Base-by-base conservation (phyloP, 768 basidiomycete species). In the Paxillus involutus region DNA sequence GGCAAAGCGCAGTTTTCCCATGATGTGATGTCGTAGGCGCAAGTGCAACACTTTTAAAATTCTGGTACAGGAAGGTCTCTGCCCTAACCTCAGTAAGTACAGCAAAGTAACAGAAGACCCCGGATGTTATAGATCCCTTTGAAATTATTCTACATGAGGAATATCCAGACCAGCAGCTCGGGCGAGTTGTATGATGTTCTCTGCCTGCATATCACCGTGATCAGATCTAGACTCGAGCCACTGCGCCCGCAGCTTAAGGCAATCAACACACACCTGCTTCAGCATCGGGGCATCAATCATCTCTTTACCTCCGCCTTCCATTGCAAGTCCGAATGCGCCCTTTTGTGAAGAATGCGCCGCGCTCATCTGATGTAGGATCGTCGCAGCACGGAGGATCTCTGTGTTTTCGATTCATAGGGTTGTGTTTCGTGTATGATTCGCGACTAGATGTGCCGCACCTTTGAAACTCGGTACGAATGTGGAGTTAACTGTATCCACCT, bases 271-370 rank as follows among this genome's bases (percentile, higher is more conserved):
- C 41, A 58, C 32, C 80, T 91, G 90, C 67, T 90, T 89, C 41
- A 95, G 74, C 87, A 96, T 92, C 0, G 93, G 93, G 8, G 89
- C 89, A 68, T 96, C 93, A 35, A 95, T 88, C 93, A 95, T 94
- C 63, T 87, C 84, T 45, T 83, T 85, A 14, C 76, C 70, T 3
- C 77, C 77, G 41, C 75, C 79, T 19, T 75, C 73, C 39, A 77
- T 65, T 44, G 87, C 85, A 24, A 94, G 73, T 0, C 91, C 91
- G 40, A 88, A 81, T 3, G 93, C 94, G 4, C 90, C 91, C 36
- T 68, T 71, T 42, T 75, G 71, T 12, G 74, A 72, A 16, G 69
- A 71, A 62, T 88, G 78, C 0, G 86, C 84, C 5, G 70, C 60
- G 44, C 78, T 70, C 88, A 91, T 89, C 48, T 74, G 77, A 44